Conservation (phyloP, 2,329 filamentous ascomycete genomes). For the Paraconiothyrium brasiliense region DNA sequence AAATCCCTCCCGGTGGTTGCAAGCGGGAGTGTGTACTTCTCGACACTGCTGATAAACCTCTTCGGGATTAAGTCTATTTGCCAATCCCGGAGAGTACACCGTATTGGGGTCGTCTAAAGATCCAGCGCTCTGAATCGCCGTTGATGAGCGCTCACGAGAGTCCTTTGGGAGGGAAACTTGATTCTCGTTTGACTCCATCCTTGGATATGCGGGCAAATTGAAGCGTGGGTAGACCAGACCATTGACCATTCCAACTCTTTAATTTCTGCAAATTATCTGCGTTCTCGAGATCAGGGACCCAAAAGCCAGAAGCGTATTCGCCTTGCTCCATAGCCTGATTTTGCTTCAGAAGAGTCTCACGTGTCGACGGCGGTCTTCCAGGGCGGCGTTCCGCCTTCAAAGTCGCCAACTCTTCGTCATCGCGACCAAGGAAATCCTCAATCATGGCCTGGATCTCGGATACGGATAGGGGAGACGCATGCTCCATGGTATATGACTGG, state of each 20-base stretch:
- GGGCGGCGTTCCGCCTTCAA: constrained; percentile 76
- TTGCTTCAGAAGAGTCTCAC: constrained; percentile 79
- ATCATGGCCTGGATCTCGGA: constrained; percentile 65
- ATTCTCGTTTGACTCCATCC: constrained; percentile 71
- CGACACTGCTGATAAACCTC: not conserved
- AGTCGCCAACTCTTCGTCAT: constrained; percentile 74
- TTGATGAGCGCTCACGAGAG: constrained; percentile 34
- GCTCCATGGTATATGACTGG: constrained; percentile 69
- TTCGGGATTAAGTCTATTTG: not conserved
- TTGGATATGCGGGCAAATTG: constrained; percentile 79
- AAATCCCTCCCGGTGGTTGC: not conserved
- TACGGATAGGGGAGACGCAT: constrained; percentile 57
- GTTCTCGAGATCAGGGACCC: constrained; percentile 81
- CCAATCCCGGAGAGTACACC: not conserved
- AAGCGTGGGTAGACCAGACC: constrained; percentile 79
- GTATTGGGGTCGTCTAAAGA: not conserved
- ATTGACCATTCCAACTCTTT: constrained; percentile 81
- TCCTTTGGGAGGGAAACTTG: constrained; percentile 77
- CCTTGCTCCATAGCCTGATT: constrained; percentile 75
- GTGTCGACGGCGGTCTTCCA: constrained; percentile 79
- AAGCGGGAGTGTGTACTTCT: not conserved
- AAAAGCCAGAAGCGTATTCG: constrained; percentile 85
- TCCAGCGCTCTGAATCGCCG: not conserved
- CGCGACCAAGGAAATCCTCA: constrained; percentile 62
- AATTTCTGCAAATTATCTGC: constrained; percentile 72